Evolutionary conservation across 2,329 filamentous ascomycete species (phyloP).

Genomic region (Pseudogymnoascus sp.): DNA sequence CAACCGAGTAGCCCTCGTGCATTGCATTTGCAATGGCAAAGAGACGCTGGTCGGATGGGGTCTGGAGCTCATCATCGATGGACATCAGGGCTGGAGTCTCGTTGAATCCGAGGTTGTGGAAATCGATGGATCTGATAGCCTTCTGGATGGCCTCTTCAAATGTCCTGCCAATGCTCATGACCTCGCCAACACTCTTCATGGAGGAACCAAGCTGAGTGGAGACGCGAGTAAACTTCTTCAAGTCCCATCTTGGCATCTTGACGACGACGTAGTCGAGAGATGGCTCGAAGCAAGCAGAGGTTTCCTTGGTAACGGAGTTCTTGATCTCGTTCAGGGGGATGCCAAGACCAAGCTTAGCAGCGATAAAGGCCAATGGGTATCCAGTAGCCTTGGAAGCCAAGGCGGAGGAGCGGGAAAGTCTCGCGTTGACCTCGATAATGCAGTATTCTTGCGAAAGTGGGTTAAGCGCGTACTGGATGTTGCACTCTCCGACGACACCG

Average conservation of each 20-base stretch:
- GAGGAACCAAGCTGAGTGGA: slow-evolving; percentile 93
- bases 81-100: slow-evolving; percentile 83
- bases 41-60: slow-evolving; percentile 90
- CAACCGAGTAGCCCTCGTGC: slow-evolving; percentile 84
- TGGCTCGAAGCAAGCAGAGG: slow-evolving; percentile 95
- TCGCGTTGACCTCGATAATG: slow-evolving; percentile 98
- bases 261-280: slow-evolving; percentile 97
- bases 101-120: slow-evolving; percentile 90
- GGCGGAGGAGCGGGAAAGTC: slow-evolving; percentile 89
- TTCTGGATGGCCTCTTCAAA: slow-evolving; percentile 99
- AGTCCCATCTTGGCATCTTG: slow-evolving; percentile 97
- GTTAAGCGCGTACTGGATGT: slow-evolving; percentile 97
- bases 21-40: slow-evolving; percentile 98
- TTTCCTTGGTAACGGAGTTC: slow-evolving; percentile 92
- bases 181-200: slow-evolving; percentile 99
- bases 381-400: slow-evolving; percentile 95
- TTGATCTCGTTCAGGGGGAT: slow-evolving; percentile 95
- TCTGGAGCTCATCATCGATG: slow-evolving; percentile 92
- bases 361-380: slow-evolving; percentile 92
- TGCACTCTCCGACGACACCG: slow-evolving; percentile 96
- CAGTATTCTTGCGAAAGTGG: slow-evolving; percentile 94
- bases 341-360: slow-evolving; percentile 88
- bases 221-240: slow-evolving; percentile 97
- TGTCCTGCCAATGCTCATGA: slow-evolving; percentile 94
- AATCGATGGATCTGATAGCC: slow-evolving; percentile 90